Percentiles rank a stretch among this genome's conserved stretches.
Evolutionary conservation across 176 grass and related monocot species (phyloP).

Genomic region (Paspalum vaginatum): DNA sequence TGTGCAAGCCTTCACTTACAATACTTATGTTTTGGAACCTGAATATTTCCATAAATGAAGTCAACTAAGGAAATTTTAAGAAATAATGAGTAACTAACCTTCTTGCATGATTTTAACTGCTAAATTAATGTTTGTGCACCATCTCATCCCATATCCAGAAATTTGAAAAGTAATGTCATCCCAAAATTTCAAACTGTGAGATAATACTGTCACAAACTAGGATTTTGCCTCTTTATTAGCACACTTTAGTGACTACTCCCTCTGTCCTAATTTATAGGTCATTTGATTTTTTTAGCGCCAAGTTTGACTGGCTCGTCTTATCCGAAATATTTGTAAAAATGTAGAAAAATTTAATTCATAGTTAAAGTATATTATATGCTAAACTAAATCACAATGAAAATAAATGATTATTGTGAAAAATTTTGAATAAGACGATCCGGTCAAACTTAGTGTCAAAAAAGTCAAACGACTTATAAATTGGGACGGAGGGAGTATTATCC

Average conservation of each 20-base stretch:
- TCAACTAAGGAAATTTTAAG: not conserved
- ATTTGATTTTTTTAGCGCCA: too few relatives aligned
- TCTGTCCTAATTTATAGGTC: too few relatives aligned
- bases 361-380: too few relatives aligned
- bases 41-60: not conserved
- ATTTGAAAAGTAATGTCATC: not conserved
- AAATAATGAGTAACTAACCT: slow-evolving; percentile 14
- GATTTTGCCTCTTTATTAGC: not conserved
- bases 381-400: too few relatives aligned
- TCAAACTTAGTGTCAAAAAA: too few relatives aligned
- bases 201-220: slow-evolving; percentile 7
- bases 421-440: too few relatives aligned
- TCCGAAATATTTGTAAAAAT: too few relatives aligned
- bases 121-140: not conserved
- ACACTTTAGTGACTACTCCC: not conserved
- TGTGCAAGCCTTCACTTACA: not conserved
- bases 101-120: slow-evolving; percentile 3
- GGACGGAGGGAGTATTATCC: too few relatives aligned
- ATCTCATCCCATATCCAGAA: slow-evolving; percentile 1
- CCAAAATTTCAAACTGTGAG: not conserved
- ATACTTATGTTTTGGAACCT: not conserved
- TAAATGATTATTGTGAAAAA: too few relatives aligned
- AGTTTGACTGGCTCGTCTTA: too few relatives aligned
- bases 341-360: too few relatives aligned
- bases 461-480: too few relatives aligned